Base-by-base conservation (phyloP, 78 protist genomes). In the Protostelium mycophagum region DNA sequence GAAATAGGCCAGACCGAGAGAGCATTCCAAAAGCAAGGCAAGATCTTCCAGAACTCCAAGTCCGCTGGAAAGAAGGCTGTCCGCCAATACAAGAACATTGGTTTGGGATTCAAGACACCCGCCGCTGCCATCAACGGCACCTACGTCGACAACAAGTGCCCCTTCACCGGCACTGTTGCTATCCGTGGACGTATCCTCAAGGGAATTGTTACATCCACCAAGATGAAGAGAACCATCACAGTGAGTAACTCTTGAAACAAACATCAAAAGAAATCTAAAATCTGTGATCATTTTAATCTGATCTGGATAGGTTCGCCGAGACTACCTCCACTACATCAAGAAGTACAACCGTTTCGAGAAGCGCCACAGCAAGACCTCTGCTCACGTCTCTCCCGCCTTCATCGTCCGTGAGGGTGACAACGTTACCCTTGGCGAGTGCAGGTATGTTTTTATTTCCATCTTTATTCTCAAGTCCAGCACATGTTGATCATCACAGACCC, bases 121-220 rank as follows among this genome's bases (percentile, higher is more conserved):
- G 34, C 31, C 23, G 96, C 93, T 16, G 98, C 99, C 96, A 92
- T 90, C 85, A 91, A 88, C 34, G 96, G 96, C 38, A 89, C 92
- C 83, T 99, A 98, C 97, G 90, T 99, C 63, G 99, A 99, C 98
- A 98, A 98, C 96, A 99, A 99, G 97, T 99, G 99, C 97, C 99
- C 99, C 38, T 99, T 97, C 97, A 96, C 99, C 92, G 97, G 99
- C 73, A 89, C 96, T 86, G 99, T 99, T 73, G 84, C 97, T 89
- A 99, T 99, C 97, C 99, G 99, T 85, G 99, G 99, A 63, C 97
- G 98, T 88, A 94, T 99, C 94, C 91, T 99, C 89, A 89, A 93
- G 28, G 99, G 99, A 36, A 88, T 95, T 10, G 98, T 98, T 38
- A 88, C 86, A 87, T 88, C 98, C 84, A 86, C 83, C 91, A 97